Base-by-base conservation (phyloP, 1,139 yeast species). In the Sugiyamaella grinbergsii region DNA sequence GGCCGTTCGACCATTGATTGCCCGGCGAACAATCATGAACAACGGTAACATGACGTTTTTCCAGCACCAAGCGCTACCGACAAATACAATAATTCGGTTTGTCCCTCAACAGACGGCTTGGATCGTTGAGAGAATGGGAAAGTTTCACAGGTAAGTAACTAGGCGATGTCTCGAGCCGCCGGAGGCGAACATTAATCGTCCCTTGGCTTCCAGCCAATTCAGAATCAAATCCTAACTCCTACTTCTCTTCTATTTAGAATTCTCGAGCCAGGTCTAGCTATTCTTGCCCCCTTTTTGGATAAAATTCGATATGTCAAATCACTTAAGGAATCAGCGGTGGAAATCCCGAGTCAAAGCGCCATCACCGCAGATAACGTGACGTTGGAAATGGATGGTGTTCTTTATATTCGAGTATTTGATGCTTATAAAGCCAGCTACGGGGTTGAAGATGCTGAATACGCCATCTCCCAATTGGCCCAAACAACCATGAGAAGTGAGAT, bases 101-200 rank as follows among this genome's bases (percentile, higher is more conserved):
- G 95, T 88, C 4, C 96, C 96, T 1, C 95, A 88, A 65, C 95
- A 87, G 68, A 84, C 88, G 11, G 95, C 95, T 2, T 88, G 94
- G 91, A 81, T 88, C 18, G 95, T 88, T 23, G 96, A 88, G 69
- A 75, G 96, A 57, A 88, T 88, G 95, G 96, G 96, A 28, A 85
- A 84, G 65, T 88, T 85, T 71, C 78, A 83, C 66, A 72, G 84
- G 54, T 56, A 48, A 44, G 60, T 49, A 41, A 3, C 23, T 8
- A 11, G 26, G n/a, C 13, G 8, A 13, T 7, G 5, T 6, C 16
- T n/a, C n/a, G 6, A 31, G 34, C n/a, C n/a, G 16, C 34, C n/a
- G 16, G 34, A 11, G 34, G 34, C 15, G 15, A 31, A 31, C 11
- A 13, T n/a, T 10, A 31, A 31, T n/a, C n/a, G 20, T 5, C 37